phyloP scores from a whole-genome alignment of 2,329 filamentous ascomycete genomes.

The Talaromyces sp. region DNA sequence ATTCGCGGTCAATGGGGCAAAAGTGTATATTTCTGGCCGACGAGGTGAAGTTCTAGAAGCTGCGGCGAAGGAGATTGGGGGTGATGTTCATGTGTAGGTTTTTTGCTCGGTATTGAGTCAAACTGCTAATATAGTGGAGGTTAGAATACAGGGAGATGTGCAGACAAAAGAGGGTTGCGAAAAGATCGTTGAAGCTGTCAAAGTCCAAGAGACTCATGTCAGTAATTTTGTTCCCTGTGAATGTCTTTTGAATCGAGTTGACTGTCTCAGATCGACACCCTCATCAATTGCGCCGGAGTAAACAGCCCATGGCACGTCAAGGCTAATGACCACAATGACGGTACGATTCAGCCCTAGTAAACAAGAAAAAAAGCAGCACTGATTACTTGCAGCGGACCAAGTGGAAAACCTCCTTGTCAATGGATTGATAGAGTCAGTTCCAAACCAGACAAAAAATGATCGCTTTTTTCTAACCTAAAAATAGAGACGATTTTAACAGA shows the following conservation, averaged over 20 bases:
- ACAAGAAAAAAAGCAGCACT: neutral
- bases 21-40: slow-evolving; percentile 51
- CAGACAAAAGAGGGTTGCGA: slow-evolving; percentile 21
- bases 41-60: slow-evolving; percentile 38
- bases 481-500: slow-evolving; percentile 7
- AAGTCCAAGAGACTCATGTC: slow-evolving; percentile 19
- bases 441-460: neutral
- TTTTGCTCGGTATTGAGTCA: neutral
- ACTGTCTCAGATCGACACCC: slow-evolving; percentile 15
- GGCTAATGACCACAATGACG: slow-evolving; percentile 9
- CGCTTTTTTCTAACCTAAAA: neutral
- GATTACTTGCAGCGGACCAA: slow-evolving; percentile 8
- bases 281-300: slow-evolving; percentile 24
- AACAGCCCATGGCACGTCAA: slow-evolving; percentile 8
- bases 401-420: slow-evolving; percentile 13
- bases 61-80: slow-evolving; percentile 11
- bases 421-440: slow-evolving; percentile 10
- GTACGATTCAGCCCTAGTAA: neutral
- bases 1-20: slow-evolving; percentile 46
- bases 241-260: neutral
- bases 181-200: slow-evolving; percentile 17
- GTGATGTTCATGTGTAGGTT: slow-evolving; percentile 7
- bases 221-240: neutral
- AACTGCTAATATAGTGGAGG: neutral
- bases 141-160: slow-evolving; percentile 23